A percentile compares a stretch with the other conserved stretches of the same genome.
These are phyloP conservation scores for Mucor velutinosus DNA, from an alignment of 371 early-diverging fungal species.

Conservation along the genomic window DNA sequence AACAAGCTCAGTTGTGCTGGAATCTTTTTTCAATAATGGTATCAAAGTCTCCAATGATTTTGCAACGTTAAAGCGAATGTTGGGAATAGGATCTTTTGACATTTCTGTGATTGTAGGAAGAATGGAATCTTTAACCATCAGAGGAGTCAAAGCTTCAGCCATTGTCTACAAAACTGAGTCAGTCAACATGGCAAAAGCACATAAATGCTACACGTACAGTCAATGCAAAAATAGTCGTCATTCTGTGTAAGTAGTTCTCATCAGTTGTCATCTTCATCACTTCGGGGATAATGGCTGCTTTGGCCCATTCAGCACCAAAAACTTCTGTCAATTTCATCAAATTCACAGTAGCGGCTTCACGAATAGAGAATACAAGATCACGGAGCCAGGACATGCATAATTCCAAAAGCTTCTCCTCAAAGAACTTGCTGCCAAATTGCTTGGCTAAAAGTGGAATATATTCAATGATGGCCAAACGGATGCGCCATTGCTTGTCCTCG, in stretches of 20 bases:
- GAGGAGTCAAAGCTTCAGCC: constrained; percentile 85
- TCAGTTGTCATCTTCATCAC: constrained; percentile 88
- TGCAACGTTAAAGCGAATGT: constrained; percentile 98
- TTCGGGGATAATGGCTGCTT: constrained; percentile 90
- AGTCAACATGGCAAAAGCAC: too few relatives aligned
- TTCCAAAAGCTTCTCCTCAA: constrained; percentile 92
- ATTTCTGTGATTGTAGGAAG: constrained; percentile 87
- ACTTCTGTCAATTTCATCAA: constrained; percentile 91
- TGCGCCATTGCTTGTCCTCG: constrained; percentile 99
- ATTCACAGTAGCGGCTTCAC: constrained; percentile 95
- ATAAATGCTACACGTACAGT: constrained; percentile 74
- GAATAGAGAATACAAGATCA: constrained; percentile 95
- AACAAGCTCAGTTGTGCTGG: constrained; percentile 64
- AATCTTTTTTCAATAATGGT: constrained; percentile 72
- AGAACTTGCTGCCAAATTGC: constrained; percentile 94
- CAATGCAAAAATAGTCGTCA: constrained; percentile 96
- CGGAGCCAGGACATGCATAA: constrained; percentile 97
- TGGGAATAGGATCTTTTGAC: constrained; percentile 94
- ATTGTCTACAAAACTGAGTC: constrained; percentile 62
- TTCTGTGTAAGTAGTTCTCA: constrained; percentile 92
- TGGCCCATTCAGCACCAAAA: constrained; percentile 99
- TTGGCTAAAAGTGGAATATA: constrained; percentile 95
- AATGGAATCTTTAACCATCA: constrained; percentile 86
- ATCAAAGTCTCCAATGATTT: constrained; percentile 90
- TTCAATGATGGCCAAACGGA: constrained; percentile 97